phyloP scores from a whole-genome alignment of 75 land plant species.

The Pseudotsuga menziesii region DNA sequence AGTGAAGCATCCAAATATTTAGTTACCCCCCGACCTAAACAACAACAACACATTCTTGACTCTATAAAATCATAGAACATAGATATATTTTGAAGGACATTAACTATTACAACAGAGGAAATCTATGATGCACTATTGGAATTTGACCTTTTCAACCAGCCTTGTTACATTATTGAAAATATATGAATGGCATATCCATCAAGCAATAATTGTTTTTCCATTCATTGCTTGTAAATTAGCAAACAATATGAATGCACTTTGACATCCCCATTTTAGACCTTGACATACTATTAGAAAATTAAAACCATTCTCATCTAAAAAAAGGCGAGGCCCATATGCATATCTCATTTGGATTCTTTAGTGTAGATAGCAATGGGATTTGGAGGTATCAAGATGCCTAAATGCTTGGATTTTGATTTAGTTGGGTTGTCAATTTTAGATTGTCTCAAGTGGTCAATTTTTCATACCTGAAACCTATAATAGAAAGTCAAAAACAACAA shows the following conservation, averaged over 20 bases:
- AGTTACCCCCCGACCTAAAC: conserved; percentile 30
- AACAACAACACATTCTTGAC: conserved; percentile 61
- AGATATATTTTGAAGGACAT: conserved; percentile 76
- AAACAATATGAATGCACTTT: neutral
- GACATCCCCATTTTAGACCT: neutral
- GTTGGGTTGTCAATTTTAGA: too few species aligned
- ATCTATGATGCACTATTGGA: conserved; percentile 81
- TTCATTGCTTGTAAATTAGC: neutral
- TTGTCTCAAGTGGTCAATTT: too few species aligned
- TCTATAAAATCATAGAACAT: conserved; percentile 87
- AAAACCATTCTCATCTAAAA: neutral
- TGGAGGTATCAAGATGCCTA: too few species aligned
- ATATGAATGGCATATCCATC: neutral
- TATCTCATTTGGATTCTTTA: too few species aligned
- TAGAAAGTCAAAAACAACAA: too few species aligned
- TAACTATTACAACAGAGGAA: conserved; percentile 67
- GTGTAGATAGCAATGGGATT: too few species aligned
- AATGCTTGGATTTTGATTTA: too few species aligned
- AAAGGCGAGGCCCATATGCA: neutral
- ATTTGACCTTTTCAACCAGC: conserved; percentile 32
- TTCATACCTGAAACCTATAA: too few species aligned
- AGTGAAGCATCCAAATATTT: conserved; percentile 38
- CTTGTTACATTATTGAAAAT: neutral
- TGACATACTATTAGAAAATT: neutral
- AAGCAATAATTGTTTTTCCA: neutral